Conservation (phyloP, 1,284 basidiomycete genomes). For the Laetiporus sulphureus region DNA sequence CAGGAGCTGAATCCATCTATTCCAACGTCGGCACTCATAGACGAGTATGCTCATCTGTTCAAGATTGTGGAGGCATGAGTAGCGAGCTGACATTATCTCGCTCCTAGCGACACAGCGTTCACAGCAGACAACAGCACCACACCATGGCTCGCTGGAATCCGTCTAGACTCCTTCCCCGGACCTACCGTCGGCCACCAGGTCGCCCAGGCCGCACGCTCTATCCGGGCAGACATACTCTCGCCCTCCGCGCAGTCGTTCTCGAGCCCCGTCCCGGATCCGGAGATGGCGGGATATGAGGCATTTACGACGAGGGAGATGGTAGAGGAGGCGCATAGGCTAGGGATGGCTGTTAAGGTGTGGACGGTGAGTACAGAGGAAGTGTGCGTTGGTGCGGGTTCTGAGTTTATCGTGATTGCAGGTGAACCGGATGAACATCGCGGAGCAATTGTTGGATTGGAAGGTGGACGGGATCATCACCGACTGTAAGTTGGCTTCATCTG, state of each 20-base stretch:
- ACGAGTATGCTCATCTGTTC: conserved; percentile 36
- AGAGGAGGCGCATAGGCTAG: conserved; percentile 53
- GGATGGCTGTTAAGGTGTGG: conserved; percentile 63
- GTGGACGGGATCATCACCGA: conserved; percentile 74
- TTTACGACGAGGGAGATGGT: conserved; percentile 70
- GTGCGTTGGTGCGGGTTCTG: too few relatives aligned
- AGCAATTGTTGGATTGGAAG: conserved; percentile 50
- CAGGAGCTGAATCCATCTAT: conserved; percentile 39
- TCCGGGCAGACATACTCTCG: conserved; percentile 64
- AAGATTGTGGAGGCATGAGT: neutral
- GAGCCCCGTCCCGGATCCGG: conserved; percentile 38
- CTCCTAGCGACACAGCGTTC: conserved; percentile 35
- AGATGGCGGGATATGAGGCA: conserved; percentile 38
- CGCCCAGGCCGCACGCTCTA: conserved; percentile 61
- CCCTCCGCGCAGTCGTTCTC: conserved; percentile 41
- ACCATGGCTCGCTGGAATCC: conserved; percentile 58
- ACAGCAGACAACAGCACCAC: conserved; percentile 34
- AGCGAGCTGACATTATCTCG: conserved; percentile 2
- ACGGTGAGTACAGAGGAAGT: conserved; percentile 54
- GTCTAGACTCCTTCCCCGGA: conserved; percentile 51
- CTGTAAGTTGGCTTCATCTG: conserved; percentile 27
- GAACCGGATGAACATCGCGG: conserved; percentile 52
- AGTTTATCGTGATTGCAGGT: too few relatives aligned
- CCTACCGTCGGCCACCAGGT: conserved; percentile 45
- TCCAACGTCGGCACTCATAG: conserved; percentile 53